These are phyloP conservation scores for Penicillium corylophilum DNA, from an alignment of 2,329 filamentous ascomycete species.

Conservation along the genomic window DNA sequence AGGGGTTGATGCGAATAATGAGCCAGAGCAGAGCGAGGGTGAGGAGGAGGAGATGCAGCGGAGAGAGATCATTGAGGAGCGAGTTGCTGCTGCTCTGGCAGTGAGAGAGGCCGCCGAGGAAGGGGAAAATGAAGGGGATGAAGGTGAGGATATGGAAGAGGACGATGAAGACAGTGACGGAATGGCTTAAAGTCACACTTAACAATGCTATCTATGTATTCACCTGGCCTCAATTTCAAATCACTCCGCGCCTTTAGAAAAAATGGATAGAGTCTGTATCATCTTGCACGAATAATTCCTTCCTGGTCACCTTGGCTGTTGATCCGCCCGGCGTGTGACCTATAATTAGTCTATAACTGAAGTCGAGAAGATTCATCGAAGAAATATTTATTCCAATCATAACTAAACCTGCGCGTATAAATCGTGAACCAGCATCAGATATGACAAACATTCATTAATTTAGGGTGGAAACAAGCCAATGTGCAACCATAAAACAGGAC, in stretches of 20 bases:
- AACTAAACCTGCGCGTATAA: slow-evolving; percentile 7
- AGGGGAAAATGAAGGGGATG: slow-evolving; percentile 20
- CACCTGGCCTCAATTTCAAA: no score
- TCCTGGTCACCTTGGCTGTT: no score
- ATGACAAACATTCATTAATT: slow-evolving; percentile 12
- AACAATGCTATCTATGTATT: no score
- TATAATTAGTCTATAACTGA: background rate
- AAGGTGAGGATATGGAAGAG: slow-evolving; percentile 12
- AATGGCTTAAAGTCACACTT: background rate
- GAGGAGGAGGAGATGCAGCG: slow-evolving; percentile 35
- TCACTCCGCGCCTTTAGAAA: no score
- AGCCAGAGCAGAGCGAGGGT: slow-evolving; percentile 26
- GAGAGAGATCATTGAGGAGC: slow-evolving; percentile 31
- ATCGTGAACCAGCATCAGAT: slow-evolving; percentile 15
- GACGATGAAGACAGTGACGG: background rate
- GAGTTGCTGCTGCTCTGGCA: slow-evolving; percentile 27
- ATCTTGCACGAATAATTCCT: no score
- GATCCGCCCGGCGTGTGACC: no score
- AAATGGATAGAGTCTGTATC: no score
- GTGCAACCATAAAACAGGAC: slow-evolving; percentile 1
- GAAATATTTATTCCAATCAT: slow-evolving; percentile 8
- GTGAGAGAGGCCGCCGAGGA: slow-evolving; percentile 27
- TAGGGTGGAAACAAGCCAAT: slow-evolving; percentile 2
- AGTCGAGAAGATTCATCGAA: background rate
- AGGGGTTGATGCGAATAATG: slow-evolving; percentile 16